These are phyloP conservation scores for Oryza brachyantha DNA, from an alignment of 176 grass and related monocot genomes.

Conservation along the genomic window DNA sequence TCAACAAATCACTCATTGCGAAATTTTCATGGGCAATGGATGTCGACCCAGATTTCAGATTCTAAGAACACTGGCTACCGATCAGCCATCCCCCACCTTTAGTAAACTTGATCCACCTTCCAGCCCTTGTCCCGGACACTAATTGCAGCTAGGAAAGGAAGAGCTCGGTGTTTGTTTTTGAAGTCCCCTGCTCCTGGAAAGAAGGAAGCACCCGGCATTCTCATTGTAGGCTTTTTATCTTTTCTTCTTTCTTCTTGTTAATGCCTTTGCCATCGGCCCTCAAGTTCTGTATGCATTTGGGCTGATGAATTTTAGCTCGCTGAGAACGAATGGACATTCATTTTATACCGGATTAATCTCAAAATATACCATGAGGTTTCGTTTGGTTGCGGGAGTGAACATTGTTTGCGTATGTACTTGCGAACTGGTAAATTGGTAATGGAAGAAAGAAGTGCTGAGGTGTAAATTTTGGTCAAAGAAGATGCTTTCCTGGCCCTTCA, in stretches of 20 bases:
- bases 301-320: conserved; percentile 32
- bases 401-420: background rate
- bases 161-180: conserved; percentile 41
- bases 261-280: conserved; percentile 20
- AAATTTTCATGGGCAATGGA: conserved; percentile 97
- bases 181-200: conserved; percentile 32
- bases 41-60: conserved; percentile 79
- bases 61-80: conserved; percentile 46
- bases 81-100: background rate
- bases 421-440: conserved; percentile 2
- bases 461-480: conserved; percentile 21
- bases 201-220: conserved; percentile 36
- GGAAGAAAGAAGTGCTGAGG: conserved; percentile 27
- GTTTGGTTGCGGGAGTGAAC: background rate
- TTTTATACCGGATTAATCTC: conserved; percentile 47
- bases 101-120: conserved; percentile 30
- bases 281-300: conserved; percentile 36
- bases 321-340: conserved; percentile 53
- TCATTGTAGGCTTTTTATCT: conserved; percentile 33
- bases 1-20: conserved; percentile 85
- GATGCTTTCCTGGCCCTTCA: no score
- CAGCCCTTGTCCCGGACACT: conserved; percentile 13
- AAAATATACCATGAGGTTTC: conserved; percentile 36
- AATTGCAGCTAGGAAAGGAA: conserved; percentile 54
- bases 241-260: background rate